These are phyloP conservation scores for Blastobotrys mokoenaii DNA, from an alignment of 805 yeast genomes.

Conservation along the genomic window DNA sequence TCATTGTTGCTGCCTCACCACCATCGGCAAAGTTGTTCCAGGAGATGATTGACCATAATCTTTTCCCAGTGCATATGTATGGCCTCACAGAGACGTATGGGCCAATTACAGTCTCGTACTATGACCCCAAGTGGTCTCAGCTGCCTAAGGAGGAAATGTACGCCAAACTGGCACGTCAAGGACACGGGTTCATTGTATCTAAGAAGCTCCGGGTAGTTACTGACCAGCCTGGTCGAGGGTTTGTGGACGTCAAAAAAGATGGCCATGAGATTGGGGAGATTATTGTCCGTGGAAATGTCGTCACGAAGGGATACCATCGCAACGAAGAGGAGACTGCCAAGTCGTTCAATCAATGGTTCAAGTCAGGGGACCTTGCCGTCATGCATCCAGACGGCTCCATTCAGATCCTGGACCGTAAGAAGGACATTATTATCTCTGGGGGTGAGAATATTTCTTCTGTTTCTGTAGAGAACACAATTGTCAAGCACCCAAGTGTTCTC, in stretches of 20 bases:
- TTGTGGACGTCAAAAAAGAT: constrained; percentile 22
- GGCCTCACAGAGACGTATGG: constrained; percentile 33
- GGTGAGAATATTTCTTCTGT: constrained; percentile 32
- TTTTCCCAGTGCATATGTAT: constrained; percentile 29
- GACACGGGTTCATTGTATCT: constrained; percentile 26
- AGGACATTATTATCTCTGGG: constrained; percentile 31
- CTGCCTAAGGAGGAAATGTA: constrained; percentile 21
- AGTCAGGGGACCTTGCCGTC: constrained; percentile 30
- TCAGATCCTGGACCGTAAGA: constrained; percentile 28
- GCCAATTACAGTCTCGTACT: constrained; percentile 27
- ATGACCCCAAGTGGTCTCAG: constrained; percentile 25
- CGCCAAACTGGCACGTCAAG: constrained; percentile 27
- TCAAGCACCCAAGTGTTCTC: constrained; percentile 22
- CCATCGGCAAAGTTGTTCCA: constrained; percentile 28
- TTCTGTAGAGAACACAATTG: constrained; percentile 25
- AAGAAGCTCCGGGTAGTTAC: constrained; percentile 23
- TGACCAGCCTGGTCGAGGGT: background rate
- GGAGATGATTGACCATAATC: constrained; percentile 26
- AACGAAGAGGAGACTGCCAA: constrained; percentile 27
- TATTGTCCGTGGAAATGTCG: constrained; percentile 26
- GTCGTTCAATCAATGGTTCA: constrained; percentile 30
- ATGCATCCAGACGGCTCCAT: constrained; percentile 28
- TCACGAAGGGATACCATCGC: constrained; percentile 27
- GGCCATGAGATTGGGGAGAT: constrained; percentile 30
- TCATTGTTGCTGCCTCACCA: constrained; percentile 32